Base-by-base conservation (phyloP, 2,329 filamentous ascomycete species). In the Epichloe bromicola region DNA sequence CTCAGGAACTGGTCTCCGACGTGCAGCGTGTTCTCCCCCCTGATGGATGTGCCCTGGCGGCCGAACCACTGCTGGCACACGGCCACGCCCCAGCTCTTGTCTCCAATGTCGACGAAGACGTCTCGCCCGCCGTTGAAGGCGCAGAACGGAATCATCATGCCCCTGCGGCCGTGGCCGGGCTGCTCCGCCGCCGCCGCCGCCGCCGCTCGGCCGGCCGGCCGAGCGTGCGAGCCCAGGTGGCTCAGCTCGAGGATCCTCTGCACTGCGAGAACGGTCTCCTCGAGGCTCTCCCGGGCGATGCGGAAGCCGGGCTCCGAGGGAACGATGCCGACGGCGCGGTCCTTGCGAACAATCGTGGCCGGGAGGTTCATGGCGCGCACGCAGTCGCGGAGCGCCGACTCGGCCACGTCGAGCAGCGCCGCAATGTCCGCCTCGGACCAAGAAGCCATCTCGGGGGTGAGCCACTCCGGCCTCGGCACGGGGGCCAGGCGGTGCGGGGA, bases 91-190 rank as follows among this genome's bases (percentile, higher is more conserved):
- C 90, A 95, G 49, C 85, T 89, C 71, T 98, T 98, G 70, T 98
- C 93, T 51, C 93, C 93, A 62, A 98, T 96, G 65, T 98, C 93
- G 50, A 98, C 90, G 68, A 98, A 98, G 41, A 97, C 89, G 65
- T 98, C 93, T 55, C 93, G 91, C 11, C 93, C 93, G 50, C 91
- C 93, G 66, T 98, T 98, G 74, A 98, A 98, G 20, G 93, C 93
- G 64, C 93, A 98, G 63, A 97, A 98, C 0, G 93, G 93, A 34
- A 98, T 71, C 63, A 6, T 6, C 63, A 8, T 8, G 7, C 57
- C 59, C 52, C 40, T 48, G 20, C 45, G 44, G 48, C 58, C 53
- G 53, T 26, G 23, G 23, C 23, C 57, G 51, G 52, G 50, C 19
- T 51, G 46, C 23, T 1, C 19, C 19, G 19, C 19, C 19, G 56